phyloP scores from a whole-genome alignment of 139 green algal genomes.

The Asterochloris sp. region DNA sequence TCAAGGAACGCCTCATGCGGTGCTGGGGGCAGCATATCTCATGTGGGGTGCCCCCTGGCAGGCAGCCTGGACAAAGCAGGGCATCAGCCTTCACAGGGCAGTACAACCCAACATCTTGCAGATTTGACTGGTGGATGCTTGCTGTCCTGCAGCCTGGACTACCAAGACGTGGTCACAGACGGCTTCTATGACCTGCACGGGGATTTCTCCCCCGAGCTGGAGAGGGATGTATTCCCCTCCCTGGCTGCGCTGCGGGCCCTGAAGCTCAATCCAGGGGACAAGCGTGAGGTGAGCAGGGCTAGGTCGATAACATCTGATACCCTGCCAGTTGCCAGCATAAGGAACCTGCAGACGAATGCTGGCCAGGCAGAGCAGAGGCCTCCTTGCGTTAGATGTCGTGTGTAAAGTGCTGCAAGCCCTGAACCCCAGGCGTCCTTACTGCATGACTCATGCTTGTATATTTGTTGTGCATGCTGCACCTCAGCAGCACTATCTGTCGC shows the following conservation, averaged over 20 bases:
- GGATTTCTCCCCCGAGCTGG: conserved; percentile 32
- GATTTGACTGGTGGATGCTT: background rate
- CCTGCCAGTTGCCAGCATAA: background rate
- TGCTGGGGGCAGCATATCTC: background rate
- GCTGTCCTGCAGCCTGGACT: conserved; percentile 31
- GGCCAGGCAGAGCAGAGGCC: background rate
- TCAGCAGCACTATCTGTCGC: too few species aligned
- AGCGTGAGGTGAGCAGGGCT: conserved; percentile 30
- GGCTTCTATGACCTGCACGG: conserved; percentile 55
- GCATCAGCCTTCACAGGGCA: background rate
- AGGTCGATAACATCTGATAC: too few species aligned
- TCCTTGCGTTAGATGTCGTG: background rate
- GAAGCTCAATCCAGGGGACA: conserved; percentile 8
- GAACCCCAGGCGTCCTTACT: background rate
- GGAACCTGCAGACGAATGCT: background rate
- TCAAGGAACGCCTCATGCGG: background rate
- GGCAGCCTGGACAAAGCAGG: background rate
- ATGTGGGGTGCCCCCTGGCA: background rate
- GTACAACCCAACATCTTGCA: background rate
- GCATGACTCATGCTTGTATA: background rate
- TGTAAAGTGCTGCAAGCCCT: background rate
- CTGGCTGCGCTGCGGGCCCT: conserved; percentile 34
- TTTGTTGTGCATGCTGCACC: background rate
- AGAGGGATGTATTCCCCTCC: conserved; percentile 33
- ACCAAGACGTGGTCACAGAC: conserved; percentile 36